Conservation (phyloP, 2,329 filamentous ascomycete genomes). For the Calonectria crousiana region DNA sequence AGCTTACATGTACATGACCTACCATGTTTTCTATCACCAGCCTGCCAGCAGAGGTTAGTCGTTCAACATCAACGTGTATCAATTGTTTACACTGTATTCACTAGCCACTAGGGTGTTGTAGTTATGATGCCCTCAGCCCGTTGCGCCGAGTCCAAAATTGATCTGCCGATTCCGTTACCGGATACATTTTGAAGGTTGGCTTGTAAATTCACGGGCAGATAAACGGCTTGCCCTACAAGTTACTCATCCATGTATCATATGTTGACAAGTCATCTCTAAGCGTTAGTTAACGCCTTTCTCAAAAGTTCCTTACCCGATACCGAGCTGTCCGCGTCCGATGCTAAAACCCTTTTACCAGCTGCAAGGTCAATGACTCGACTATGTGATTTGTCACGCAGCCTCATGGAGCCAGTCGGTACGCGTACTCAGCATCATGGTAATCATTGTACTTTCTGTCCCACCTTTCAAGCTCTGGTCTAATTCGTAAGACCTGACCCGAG, state of each 20-base stretch:
- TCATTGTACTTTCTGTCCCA: background rate
- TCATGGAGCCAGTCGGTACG: background rate
- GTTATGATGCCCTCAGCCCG: background rate
- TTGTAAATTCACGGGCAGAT: background rate
- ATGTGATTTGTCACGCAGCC: background rate
- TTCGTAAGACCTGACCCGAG: background rate
- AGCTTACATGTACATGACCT: background rate
- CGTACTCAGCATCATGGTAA: background rate
- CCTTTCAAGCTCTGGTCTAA: conserved; percentile 12
- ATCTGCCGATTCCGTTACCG: background rate
- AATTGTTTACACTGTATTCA: background rate
- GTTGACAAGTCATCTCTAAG: background rate
- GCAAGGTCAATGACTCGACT: background rate
- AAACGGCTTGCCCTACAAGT: background rate
- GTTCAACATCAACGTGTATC: background rate
- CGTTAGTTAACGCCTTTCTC: background rate
- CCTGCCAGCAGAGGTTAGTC: background rate
- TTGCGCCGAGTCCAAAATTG: background rate
- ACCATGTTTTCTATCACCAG: background rate
- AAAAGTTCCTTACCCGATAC: background rate
- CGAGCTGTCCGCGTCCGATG: background rate
- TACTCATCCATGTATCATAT: background rate
- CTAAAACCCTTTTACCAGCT: background rate
- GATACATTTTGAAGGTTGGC: background rate
- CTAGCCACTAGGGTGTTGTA: background rate